Base-by-base conservation (phyloP, 345 rosid genomes). In the Citropsis articulata region DNA sequence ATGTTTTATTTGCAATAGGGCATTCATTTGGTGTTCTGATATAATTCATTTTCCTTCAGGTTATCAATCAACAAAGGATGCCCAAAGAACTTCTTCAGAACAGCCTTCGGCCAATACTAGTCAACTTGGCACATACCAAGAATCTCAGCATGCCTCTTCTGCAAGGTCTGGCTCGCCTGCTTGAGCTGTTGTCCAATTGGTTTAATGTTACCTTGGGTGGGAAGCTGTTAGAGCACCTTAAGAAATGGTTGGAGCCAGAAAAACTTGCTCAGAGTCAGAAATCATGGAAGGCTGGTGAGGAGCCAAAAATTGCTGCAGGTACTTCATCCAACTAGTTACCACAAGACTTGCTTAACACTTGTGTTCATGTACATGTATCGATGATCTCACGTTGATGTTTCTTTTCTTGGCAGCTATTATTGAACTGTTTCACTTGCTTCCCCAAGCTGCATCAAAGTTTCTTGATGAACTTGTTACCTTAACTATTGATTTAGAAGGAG, bases 221-320 rank as follows among this genome's bases (percentile, higher is more conserved):
- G 77, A 96, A 96, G 89, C 83, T 96, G 90, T 87, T 96, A 83
- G 99, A 94, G 86, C 99, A 96, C 88, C 98, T 96, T 69, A 96
- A 89, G 86, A 96, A 92, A 84, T 96, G 99, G 99, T 81, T 96
- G 88, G 98, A 94, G 81, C 99, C 98, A 55, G 99, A 96, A 81
- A 96, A 91, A 85, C 99, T 96, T 81, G 91, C 93, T 71, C 97
- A 92, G 87, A 91, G 88, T 80, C 90, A 85, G 86, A 96, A 96
- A 84, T 89, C 95, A 84, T 94, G 99, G 98, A 96, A 96, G 84
- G 88, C 97, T 79, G 99, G 99, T 77, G 99, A 96, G 86, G 99
- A 96, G 87, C 97, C 99, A 45, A 96, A 96, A 89, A 94, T 96
- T 75, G 99, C 99, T 76, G 94, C 98, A 62, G 98, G 99, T 94